Evolutionary conservation across 148 eudicot genomes (phyloP), one percentile per base, ranked within the genome.

Genomic region (Heliamphora exappendiculata): DNA sequence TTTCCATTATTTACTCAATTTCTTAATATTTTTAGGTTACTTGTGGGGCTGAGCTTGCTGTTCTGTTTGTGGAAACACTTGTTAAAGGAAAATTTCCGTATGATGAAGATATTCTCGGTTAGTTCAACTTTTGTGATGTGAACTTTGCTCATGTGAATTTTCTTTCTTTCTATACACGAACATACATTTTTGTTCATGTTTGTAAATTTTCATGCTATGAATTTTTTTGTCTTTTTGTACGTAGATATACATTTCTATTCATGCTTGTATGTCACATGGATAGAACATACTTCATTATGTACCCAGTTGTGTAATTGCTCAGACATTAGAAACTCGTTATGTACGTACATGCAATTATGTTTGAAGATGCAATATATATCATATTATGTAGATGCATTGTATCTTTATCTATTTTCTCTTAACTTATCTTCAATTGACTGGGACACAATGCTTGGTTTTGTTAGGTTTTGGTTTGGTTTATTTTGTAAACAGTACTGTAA

Each of bases 21-120:
- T 68, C 1, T 44, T 16, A 13, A 28, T 41, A 36, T 76, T 73
- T 76, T 60, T 83, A 94, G 98, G 87, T 94, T 74, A 92, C 96
- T 44, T 94, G 98, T 87, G 98, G 98, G 67, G 86, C 95, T 47
- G 98, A 94, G 89, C 93, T 94, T 84, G 95, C 98, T 68, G 83
- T 85, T 49, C 74, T 87, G 72, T 89, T 84, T 58, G 97, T 92
- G 74, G 97, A 94, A 51, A 83, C 91, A 45, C 97, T 94, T 70
- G 92, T 88, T 44, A 94, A 94, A 86, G 98, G 92, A 75, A 92
- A 90, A 68, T 49, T 83, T 78, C 85, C 88, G 50, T 94, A 78
- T 49, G 75, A 81, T 75, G 88, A 85, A 16, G 86, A 86, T 71
- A 77, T 78, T 67, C 86, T 89, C 82, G 98, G 98, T 94, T 78